phyloP scores from a whole-genome alignment of 306 rosid genomes.

The Begonia peltatifolia region DNA sequence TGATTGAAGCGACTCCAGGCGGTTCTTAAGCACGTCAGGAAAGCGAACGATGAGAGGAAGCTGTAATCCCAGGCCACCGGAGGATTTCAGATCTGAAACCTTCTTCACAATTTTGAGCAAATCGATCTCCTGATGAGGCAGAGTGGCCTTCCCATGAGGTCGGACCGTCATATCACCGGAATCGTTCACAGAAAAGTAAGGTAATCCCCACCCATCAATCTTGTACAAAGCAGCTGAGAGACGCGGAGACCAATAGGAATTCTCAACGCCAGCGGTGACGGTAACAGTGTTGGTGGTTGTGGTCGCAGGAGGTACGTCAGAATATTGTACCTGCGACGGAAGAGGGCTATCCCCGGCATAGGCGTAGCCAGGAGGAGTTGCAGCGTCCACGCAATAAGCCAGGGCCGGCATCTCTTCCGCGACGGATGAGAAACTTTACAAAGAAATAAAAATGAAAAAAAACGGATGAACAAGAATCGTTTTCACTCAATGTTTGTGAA shows the following conservation, averaged over 20 bases:
- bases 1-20: constrained; percentile 57
- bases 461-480: constrained; percentile 13
- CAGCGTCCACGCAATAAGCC: constrained; percentile 72
- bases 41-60: constrained; percentile 68
- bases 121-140: constrained; percentile 82
- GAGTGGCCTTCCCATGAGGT: constrained; percentile 43
- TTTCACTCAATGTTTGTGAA: constrained; percentile 21
- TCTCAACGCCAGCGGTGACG: constrained; percentile 8
- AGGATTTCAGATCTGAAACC: constrained; percentile 47
- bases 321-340: constrained; percentile 40
- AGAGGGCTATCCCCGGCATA: constrained; percentile 50
- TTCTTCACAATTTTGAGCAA: constrained; percentile 62
- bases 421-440: constrained; percentile 9
- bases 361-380: constrained; percentile 62
- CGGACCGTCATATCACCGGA: constrained; percentile 63
- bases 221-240: constrained; percentile 45
- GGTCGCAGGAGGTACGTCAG: constrained; percentile 26
- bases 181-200: constrained; percentile 51
- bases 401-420: constrained; percentile 83
- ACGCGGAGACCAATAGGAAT: constrained; percentile 51
- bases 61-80: constrained; percentile 62
- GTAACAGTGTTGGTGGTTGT: constrained; percentile 2
- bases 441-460: constrained; percentile 7
- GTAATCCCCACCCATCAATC: constrained; percentile 66
- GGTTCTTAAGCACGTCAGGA: constrained; percentile 63